Conservation (phyloP, 225 moss, liverwort and hornwort species). For the Straminergon stramineum region DNA sequence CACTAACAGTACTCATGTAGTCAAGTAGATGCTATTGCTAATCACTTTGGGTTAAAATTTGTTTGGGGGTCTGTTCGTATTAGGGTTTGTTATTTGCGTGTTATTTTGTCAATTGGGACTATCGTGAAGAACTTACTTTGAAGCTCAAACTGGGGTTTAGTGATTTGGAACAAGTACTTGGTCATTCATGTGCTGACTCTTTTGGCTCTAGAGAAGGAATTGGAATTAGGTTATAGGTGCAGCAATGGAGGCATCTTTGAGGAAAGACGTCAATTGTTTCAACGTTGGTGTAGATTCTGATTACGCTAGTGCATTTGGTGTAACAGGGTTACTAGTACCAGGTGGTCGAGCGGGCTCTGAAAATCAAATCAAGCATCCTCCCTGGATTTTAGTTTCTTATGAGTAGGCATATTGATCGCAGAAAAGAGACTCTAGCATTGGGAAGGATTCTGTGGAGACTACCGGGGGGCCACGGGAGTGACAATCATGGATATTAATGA, state of each 20-base stretch:
- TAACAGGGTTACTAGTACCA: conserved; percentile 69
- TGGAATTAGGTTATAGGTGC: background rate
- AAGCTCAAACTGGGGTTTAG: background rate
- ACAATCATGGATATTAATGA: conserved; percentile 38
- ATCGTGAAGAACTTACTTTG: background rate
- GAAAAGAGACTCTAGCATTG: conserved; percentile 3
- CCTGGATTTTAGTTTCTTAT: background rate
- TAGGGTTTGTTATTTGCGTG: background rate
- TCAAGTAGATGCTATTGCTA: too few relatives aligned
- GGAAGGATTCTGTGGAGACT: background rate
- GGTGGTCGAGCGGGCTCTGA: conserved; percentile 64
- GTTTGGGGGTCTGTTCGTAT: background rate
- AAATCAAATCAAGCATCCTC: background rate
- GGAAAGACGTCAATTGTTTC: background rate
- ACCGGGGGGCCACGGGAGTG: background rate
- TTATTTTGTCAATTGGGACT: background rate
- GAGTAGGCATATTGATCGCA: background rate
- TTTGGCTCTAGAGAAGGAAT: background rate
- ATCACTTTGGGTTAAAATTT: background rate
- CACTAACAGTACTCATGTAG: too few relatives aligned
- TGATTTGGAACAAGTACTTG: background rate
- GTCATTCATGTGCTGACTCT: background rate
- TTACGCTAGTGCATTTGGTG: background rate
- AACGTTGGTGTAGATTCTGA: background rate
- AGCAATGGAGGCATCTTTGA: background rate